A percentile compares a stretch with the other conserved stretches of the same genome.
These are phyloP conservation scores for Pseudoturritis turrita DNA, from an alignment of 345 rosid species.

Conservation along the genomic window DNA sequence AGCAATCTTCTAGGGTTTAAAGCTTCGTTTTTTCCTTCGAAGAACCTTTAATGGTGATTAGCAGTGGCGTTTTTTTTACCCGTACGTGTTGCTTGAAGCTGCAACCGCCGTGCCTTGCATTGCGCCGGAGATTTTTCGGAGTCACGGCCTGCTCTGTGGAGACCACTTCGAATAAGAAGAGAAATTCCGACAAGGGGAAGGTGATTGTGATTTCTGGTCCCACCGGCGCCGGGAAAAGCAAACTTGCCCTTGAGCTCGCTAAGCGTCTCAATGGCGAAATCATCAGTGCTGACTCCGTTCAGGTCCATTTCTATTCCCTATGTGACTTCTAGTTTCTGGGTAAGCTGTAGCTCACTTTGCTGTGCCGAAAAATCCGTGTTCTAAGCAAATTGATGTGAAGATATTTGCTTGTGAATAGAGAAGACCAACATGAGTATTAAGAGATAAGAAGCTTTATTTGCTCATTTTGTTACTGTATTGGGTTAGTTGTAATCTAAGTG, in stretches of 20 bases:
- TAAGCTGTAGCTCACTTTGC: neutral
- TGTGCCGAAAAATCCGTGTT: neutral
- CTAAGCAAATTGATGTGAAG: too few relatives aligned
- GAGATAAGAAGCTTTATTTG: too few relatives aligned
- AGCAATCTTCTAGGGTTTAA: neutral
- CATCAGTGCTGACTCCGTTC: constrained; percentile 96
- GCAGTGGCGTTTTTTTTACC: constrained; percentile 37
- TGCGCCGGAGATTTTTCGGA: constrained; percentile 35
- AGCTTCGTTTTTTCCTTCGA: neutral
- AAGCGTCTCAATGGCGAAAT: constrained; percentile 89
- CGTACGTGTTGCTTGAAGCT: constrained; percentile 45
- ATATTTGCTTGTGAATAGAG: too few relatives aligned
- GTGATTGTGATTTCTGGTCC: constrained; percentile 89
- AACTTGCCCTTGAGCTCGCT: constrained; percentile 86
- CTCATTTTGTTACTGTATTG: too few relatives aligned
- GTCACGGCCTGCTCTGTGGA: constrained; percentile 32
- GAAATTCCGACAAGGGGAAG: constrained; percentile 41
- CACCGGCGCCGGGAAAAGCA: constrained; percentile 86
- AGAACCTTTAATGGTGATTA: constrained; percentile 34
- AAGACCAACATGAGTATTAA: too few relatives aligned
- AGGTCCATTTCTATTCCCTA: constrained; percentile 38
- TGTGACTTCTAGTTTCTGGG: neutral
- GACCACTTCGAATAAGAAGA: constrained; percentile 2
- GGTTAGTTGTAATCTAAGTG: neutral
- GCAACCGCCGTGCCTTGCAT: constrained; percentile 16